These are phyloP conservation scores for Phaeophleospora eucalypticola DNA, from an alignment of 2,329 filamentous ascomycete species.

Conservation along the genomic window DNA sequence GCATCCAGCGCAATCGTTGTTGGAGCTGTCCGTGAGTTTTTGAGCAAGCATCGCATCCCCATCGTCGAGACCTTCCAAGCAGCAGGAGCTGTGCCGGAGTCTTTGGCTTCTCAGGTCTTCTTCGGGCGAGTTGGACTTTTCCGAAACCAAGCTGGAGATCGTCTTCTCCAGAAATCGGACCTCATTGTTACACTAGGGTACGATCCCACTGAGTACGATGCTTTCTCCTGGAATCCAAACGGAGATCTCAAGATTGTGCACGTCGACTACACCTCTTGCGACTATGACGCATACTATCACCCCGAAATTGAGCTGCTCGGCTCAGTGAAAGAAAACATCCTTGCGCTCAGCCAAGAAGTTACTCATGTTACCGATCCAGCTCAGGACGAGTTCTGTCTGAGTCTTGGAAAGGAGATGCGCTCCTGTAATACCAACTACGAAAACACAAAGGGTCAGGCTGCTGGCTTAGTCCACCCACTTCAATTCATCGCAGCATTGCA, in stretches of 20 bases:
- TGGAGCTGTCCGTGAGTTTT: conserved; percentile 39
- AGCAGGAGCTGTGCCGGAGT: conserved; percentile 44
- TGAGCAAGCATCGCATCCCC: conserved; percentile 41
- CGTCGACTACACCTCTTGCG: conserved; percentile 40
- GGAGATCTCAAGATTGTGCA: conserved; percentile 41
- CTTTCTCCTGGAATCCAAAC: conserved; percentile 43
- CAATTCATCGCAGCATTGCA: conserved; percentile 46
- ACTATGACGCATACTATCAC: conserved; percentile 42
- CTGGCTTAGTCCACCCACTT: conserved; percentile 42
- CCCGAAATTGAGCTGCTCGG: conserved; percentile 43
- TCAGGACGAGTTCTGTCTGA: conserved; percentile 34
- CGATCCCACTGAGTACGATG: conserved; percentile 48
- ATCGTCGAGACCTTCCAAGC: conserved; percentile 52
- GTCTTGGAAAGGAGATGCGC: conserved; percentile 36
- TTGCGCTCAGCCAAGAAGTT: conserved; percentile 34
- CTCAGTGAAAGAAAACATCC: conserved; percentile 40
- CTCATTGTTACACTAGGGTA: conserved; percentile 46
- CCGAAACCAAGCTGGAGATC: conserved; percentile 48
- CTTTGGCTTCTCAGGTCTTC: conserved; percentile 42
- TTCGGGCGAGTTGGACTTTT: conserved; percentile 48
- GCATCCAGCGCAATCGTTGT: conserved; percentile 42
- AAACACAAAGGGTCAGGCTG: conserved; percentile 18
- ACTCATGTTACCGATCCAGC: conserved; percentile 34
- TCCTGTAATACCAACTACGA: conserved; percentile 31
- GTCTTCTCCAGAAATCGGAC: conserved; percentile 42